Percentiles rank a stretch among this genome's conserved stretches.
Evolutionary conservation across 192 early-diverging fungal species (phyloP).

Genomic region (Umbelopsis sp.): DNA sequence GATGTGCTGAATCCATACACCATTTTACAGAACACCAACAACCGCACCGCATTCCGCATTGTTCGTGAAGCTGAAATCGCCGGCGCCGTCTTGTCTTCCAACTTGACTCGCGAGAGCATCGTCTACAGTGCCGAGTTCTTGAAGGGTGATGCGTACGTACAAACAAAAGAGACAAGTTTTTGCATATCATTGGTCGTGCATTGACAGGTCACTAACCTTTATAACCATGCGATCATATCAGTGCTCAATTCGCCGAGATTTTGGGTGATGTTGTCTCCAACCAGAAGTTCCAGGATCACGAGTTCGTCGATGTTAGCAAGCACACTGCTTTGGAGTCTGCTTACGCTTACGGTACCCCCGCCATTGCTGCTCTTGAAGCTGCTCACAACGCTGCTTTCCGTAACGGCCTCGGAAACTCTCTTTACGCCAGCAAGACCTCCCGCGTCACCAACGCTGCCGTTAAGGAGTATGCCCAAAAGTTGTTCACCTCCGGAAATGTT

Average conservation of each 20-base stretch:
- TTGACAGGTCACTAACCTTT: no score
- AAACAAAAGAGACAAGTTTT: no score
- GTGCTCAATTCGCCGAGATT: slow-evolving; percentile 79
- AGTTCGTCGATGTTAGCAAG: slow-evolving; percentile 75
- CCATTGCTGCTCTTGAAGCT: slow-evolving; percentile 70
- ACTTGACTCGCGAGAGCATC: slow-evolving; percentile 82
- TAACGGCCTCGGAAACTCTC: slow-evolving; percentile 91
- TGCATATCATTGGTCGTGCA: no score
- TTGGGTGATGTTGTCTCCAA: slow-evolving; percentile 79
- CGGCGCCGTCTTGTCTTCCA: slow-evolving; percentile 81
- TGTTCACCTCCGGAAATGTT: slow-evolving; percentile 74
- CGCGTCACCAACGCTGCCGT: slow-evolving; percentile 69
- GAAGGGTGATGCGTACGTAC: slow-evolving; percentile 80
- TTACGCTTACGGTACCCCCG: slow-evolving; percentile 63
- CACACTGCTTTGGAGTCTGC: slow-evolving; percentile 67
- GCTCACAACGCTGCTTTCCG: slow-evolving; percentile 93
- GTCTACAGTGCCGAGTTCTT: slow-evolving; percentile 90
- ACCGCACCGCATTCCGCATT: slow-evolving; percentile 83
- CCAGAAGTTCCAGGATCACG: slow-evolving; percentile 81
- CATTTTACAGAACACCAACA: slow-evolving; percentile 67
- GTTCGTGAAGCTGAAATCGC: slow-evolving; percentile 90
- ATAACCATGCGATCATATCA: slow-evolving; percentile 4
- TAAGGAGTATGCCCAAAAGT: slow-evolving; percentile 68
- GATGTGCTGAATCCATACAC: no score
- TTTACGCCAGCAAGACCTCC: slow-evolving; percentile 76